Conservation (phyloP, 768 basidiomycete genomes). For the Sarcomyxa edulis region DNA sequence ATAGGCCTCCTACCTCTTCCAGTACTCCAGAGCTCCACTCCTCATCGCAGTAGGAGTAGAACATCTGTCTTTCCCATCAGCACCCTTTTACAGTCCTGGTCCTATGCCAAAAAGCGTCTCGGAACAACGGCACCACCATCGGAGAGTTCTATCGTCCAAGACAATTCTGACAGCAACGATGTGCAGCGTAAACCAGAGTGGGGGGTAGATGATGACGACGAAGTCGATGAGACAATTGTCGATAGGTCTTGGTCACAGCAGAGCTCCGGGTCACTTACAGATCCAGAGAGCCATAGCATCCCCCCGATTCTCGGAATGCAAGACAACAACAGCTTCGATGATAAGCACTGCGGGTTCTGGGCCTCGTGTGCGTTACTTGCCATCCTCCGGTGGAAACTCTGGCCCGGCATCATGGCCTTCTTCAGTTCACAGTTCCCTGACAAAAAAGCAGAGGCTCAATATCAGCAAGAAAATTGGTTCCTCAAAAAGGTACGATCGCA, state of each 20-base stretch:
- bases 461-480: conserved; percentile 1
- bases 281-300: no score
- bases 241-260: conserved; percentile 5
- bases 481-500: conserved; percentile 1
- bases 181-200: no score
- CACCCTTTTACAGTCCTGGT: conserved; percentile 42
- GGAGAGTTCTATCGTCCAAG: conserved; percentile 47
- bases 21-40: no score
- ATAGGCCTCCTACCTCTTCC: no score
- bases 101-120: conserved; percentile 45
- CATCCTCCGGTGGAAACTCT: conserved; percentile 9
- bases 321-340: neutral
- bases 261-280: no score
- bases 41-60: no score
- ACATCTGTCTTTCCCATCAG: conserved; percentile 32
- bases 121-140: conserved; percentile 54
- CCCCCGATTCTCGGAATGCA: neutral
- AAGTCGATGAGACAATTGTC: conserved; percentile 6
- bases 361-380: conserved; percentile 26
- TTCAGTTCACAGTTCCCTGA: conserved; percentile 3
- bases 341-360: conserved; percentile 25
- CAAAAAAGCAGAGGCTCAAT: neutral
- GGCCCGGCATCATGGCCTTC: neutral
- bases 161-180: no score
- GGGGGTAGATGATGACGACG: conserved; percentile 2